Evolutionary conservation across 73 alveolate species (phyloP).

Genomic region (Diophrys appendiculata): DNA sequence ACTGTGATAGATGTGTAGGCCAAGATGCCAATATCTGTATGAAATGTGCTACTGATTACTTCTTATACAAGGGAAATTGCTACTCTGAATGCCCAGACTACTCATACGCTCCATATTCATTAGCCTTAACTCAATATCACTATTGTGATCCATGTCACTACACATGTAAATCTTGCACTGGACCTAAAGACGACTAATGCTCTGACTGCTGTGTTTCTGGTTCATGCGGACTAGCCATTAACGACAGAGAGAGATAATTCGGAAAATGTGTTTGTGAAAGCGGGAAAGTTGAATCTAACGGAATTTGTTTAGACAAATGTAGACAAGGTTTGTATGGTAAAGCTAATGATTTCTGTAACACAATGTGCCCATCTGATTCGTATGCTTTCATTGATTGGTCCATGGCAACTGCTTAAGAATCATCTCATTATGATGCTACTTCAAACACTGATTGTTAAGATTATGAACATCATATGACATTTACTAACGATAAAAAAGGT

Average conservation of each 20-base stretch:
- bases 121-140: too few species aligned
- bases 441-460: constrained; percentile 33
- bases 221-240: constrained; percentile 16
- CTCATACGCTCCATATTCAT: too few species aligned
- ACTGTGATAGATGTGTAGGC: too few species aligned
- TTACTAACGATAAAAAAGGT: constrained; percentile 30
- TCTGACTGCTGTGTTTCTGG: constrained; percentile 40
- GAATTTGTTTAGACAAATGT: constrained; percentile 37
- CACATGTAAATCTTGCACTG: constrained; percentile 41
- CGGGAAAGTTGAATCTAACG: constrained; percentile 32
- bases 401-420: constrained; percentile 21
- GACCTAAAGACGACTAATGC: constrained; percentile 40
- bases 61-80: constrained; percentile 5
- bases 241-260: constrained; percentile 19
- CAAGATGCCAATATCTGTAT: too few species aligned
- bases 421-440: constrained; percentile 38
- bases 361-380: constrained; percentile 33
- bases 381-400: constrained; percentile 22
- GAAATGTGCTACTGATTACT: too few species aligned
- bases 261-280: constrained; percentile 40
- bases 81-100: constrained; percentile 32
- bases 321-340: constrained; percentile 38
- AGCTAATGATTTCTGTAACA: constrained; percentile 29
- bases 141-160: constrained; percentile 43
- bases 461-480: constrained; percentile 33